Evolutionary conservation across 2,329 filamentous ascomycete species (phyloP).

Genomic region (Myriosclerotinia duriaeana): DNA sequence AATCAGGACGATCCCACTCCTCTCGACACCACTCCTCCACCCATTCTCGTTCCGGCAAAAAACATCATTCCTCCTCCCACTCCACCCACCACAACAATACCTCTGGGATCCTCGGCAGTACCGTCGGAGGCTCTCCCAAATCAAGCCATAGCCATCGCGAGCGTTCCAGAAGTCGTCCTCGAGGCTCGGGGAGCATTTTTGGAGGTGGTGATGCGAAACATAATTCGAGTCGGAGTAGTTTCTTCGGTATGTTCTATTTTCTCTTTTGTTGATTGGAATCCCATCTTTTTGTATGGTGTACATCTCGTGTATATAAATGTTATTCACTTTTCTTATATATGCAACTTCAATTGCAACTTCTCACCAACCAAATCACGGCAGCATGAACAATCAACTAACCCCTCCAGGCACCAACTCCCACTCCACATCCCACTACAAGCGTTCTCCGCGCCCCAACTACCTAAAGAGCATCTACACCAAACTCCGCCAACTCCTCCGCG

Average conservation of each 20-base stretch:
- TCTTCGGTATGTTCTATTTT: constrained; percentile 35
- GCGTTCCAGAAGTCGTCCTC: constrained; percentile 42
- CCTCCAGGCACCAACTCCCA: constrained; percentile 10
- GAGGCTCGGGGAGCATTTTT: constrained; percentile 41
- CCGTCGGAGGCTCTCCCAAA: constrained; percentile 17
- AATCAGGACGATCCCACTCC: constrained; percentile 35
- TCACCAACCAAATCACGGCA: not conserved
- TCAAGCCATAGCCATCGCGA: constrained; percentile 22
- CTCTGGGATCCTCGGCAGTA: constrained; percentile 13
- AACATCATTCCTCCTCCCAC: constrained; percentile 28
- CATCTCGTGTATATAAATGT: not conserved
- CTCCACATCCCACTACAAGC: constrained; percentile 65
- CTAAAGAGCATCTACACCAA: constrained; percentile 70
- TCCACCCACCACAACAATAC: constrained; percentile 18
- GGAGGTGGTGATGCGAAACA: constrained; percentile 43
- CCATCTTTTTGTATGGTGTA: too few species aligned
- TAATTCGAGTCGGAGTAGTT: constrained; percentile 47
- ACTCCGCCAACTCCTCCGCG: constrained; percentile 74
- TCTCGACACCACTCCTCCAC: constrained; percentile 34
- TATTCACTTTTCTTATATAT: too few species aligned
- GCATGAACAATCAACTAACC: not conserved
- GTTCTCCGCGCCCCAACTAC: constrained; percentile 78
- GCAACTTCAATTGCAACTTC: not conserved
- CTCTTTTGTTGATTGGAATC: not conserved
- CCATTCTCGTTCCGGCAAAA: constrained; percentile 34